Conservation (phyloP, 257 asterid species). For the Cruciata laevipes region DNA sequence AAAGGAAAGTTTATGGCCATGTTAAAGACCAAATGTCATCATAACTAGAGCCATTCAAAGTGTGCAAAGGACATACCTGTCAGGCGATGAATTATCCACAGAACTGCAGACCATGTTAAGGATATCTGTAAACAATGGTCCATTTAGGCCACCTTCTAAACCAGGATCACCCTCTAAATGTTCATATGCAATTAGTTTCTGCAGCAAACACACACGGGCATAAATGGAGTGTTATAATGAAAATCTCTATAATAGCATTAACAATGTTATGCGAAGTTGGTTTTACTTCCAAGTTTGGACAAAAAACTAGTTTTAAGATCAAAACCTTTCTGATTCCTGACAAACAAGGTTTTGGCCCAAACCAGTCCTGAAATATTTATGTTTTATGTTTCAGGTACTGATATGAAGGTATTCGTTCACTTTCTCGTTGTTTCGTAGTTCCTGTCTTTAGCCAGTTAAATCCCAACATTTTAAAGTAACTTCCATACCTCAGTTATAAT, state of each 20-base stretch:
- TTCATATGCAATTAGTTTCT: conserved; percentile 97
- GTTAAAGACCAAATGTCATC: conserved; percentile 13
- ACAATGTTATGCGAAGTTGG: neutral
- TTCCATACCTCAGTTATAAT: too few species aligned
- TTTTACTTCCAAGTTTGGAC: too few species aligned
- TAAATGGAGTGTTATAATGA: neutral
- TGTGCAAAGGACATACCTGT: conserved; percentile 49
- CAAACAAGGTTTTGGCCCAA: too few species aligned
- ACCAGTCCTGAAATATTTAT: too few species aligned
- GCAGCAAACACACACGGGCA: conserved; percentile 15
- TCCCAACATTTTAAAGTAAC: too few species aligned
- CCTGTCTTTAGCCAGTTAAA: too few species aligned
- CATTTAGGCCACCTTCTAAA: conserved; percentile 75
- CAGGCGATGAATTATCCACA: conserved; percentile 95
- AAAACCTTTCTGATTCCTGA: too few species aligned
- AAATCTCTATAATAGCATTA: neutral
- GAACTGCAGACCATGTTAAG: conserved; percentile 78
- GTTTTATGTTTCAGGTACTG: too few species aligned
- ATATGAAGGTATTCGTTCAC: neutral
- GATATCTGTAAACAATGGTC: conserved; percentile 63
- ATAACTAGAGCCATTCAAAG: conserved; percentile 12
- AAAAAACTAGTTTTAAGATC: too few species aligned
- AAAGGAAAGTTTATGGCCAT: conserved; percentile 22
- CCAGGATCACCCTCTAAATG: conserved; percentile 99
- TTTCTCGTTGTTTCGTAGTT: too few species aligned